A percentile compares a stretch with the other conserved stretches of the same genome.
Conservation (phyloP, 805 yeast species). For the Candida boleticola region DNA sequence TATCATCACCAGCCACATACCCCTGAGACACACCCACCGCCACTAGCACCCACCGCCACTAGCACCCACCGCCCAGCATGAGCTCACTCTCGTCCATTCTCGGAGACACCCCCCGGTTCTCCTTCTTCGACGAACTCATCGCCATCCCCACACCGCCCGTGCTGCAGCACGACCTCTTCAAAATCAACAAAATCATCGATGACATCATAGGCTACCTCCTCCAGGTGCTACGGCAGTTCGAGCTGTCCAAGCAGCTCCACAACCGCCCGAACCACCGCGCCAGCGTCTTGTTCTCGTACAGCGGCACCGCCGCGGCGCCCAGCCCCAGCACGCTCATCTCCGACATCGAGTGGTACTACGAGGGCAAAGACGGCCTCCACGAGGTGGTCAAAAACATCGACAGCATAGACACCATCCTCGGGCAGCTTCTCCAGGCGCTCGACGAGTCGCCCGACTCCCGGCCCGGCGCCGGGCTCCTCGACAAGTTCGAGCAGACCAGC, state of each 20-base stretch:
- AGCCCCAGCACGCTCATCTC: background rate
- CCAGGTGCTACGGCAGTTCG: constrained; percentile 16
- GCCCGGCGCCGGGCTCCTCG: constrained; percentile 13
- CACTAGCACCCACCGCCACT: too few relatives aligned
- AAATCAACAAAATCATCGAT: constrained; percentile 26
- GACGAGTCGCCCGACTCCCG: constrained; percentile 7
- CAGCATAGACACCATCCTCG: constrained; percentile 23
- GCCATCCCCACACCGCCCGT: constrained; percentile 15
- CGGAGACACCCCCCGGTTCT: constrained; percentile 16
- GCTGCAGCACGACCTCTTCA: constrained; percentile 23
- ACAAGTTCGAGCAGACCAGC: constrained; percentile 24
- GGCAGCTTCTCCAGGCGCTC: constrained; percentile 14
- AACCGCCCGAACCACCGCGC: background rate
- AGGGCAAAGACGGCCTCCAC: constrained; percentile 19
- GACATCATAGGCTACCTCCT: constrained; percentile 25
- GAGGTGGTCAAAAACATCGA: constrained; percentile 18
- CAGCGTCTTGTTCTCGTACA: constrained; percentile 1
- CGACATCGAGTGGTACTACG: constrained; percentile 24
- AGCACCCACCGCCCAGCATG: background rate
- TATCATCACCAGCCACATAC: too few relatives aligned
- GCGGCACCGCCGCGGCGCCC: background rate
- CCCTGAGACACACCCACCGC: too few relatives aligned
- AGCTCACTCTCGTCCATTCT: constrained; percentile 17
- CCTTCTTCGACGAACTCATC: constrained; percentile 21
- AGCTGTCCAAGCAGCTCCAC: constrained; percentile 6